Base-by-base conservation (phyloP, 1,139 yeast species). In the Kazachstania sp. region DNA sequence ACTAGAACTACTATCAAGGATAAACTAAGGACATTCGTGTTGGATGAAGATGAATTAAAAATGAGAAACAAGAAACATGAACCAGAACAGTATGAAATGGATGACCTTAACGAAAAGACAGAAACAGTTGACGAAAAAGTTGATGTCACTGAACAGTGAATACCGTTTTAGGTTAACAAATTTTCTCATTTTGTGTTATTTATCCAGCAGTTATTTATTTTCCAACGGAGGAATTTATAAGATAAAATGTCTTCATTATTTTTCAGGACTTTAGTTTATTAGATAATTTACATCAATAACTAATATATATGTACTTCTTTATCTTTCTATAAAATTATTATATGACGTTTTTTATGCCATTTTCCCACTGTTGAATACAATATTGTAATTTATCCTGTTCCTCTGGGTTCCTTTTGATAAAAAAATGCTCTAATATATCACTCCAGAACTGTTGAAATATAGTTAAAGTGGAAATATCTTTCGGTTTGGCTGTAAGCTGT, bases 381-480 rank as follows among this genome's bases (percentile, higher is more conserved):
- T 11, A 11, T 20, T 37, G 38, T 4, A 50, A 31, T 15, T 39
- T 32, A 6, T 16, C 9, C 9, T 66, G 65, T 48, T 78, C 79
- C 0, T 49, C 43, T 0, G 55, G 61, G 42, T 65, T 67, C 65
- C 78, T 69, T 39, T 70, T 71, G 8, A 54, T 53, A 55, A 78
- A 79, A n/a, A 79, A 58, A 2, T 63, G 60, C 3, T 54, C 54
- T 48, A 82, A 64, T 0, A 76, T 64, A 3, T 62, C 60, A 2
- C 64, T 52, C 92, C 92, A 84, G 54, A 77, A 76, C 1, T 61
- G 61, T 5, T 72, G 61, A 55, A 83, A 80, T 18, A 60, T 64
- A 1, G 43, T 44, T 20, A 79, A 57, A 12, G 70, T 72, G 6
- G 43, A 36, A 1, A 41, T 28, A 20, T 54, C 48, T 1, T 28